A percentile compares a stretch with the other conserved stretches of the same genome.
Conservation (phyloP, 2,329 filamentous ascomycete species). For the Fusarium torreyae region DNA sequence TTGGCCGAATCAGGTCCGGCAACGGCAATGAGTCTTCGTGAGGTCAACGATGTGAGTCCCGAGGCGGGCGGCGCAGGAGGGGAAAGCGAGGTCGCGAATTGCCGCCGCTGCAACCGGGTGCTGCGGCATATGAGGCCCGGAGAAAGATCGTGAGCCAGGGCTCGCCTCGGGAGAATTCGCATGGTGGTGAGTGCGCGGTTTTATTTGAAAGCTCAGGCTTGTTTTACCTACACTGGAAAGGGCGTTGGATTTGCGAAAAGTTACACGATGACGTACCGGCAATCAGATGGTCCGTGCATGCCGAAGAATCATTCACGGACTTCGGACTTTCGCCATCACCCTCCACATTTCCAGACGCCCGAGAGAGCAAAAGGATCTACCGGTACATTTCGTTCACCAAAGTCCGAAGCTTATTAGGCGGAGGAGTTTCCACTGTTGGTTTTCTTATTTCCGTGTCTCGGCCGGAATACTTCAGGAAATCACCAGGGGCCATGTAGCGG, state of each 20-base stretch:
- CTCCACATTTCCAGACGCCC: conserved; percentile 8
- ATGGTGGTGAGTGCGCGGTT: conserved; percentile 38
- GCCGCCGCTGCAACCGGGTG: conserved; percentile 53
- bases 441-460: conserved; percentile 18
- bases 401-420: conserved; percentile 18
- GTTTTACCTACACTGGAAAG: conserved; percentile 30
- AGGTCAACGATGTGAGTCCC: conserved; percentile 72
- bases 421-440: conserved; percentile 5
- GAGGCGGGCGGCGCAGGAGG: conserved; percentile 61
- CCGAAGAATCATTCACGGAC: conserved; percentile 19
- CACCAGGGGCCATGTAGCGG: not conserved
- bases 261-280: conserved; percentile 45
- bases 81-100: conserved; percentile 50
- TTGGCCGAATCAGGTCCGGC: conserved; percentile 83
- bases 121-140: conserved; percentile 50
- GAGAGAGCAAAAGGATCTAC: conserved; percentile 20
- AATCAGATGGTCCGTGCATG: conserved; percentile 38
- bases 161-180: conserved; percentile 47
- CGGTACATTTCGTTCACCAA: conserved; percentile 1
- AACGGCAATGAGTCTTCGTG: conserved; percentile 84
- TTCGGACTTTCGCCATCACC: conserved; percentile 34
- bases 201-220: conserved; percentile 11
- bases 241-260: conserved; percentile 39
- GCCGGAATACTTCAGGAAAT: not conserved
- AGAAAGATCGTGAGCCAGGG: conserved; percentile 34